These are phyloP conservation scores for Lignosus rhinocerotis DNA, from an alignment of 1,284 basidiomycete genomes.

Conservation along the genomic window DNA sequence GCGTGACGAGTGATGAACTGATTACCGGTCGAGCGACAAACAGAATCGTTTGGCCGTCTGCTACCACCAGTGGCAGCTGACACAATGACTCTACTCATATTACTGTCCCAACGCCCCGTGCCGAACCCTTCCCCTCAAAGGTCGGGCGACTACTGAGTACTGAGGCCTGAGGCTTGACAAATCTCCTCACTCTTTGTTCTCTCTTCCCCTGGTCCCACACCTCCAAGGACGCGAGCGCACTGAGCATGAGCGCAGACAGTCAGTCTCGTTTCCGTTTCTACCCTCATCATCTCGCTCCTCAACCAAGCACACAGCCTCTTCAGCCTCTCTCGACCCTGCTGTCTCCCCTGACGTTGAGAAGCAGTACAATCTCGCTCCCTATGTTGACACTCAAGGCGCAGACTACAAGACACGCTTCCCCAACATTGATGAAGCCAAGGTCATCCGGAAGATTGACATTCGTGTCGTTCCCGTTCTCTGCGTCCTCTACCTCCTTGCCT, in stretches of 20 bases:
- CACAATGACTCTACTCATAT: no score
- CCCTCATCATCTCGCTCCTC: neutral
- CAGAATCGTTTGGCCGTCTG: no score
- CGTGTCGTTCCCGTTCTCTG: constrained; percentile 32
- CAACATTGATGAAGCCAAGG: constrained; percentile 29
- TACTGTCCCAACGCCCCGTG: neutral
- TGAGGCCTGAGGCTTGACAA: neutral
- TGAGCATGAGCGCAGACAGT: no score
- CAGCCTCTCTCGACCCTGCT: constrained; percentile 12
- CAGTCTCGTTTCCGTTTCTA: neutral
- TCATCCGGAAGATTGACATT: constrained; percentile 34
- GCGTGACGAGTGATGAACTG: no score
- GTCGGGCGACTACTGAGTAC: neutral
- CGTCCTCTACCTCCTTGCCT: constrained; percentile 34
- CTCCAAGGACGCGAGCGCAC: no score
- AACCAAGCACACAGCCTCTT: neutral
- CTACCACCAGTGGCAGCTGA: no score
- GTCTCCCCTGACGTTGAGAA: constrained; percentile 21
- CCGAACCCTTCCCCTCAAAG: neutral
- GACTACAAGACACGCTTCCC: constrained; percentile 27
- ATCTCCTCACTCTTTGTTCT: no score
- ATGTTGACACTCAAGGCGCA: constrained; percentile 12
- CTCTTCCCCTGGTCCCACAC: no score
- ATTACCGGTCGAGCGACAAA: no score
- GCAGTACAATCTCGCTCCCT: constrained; percentile 21